A percentile compares a stretch with the other conserved stretches of the same genome.
Conservation (phyloP, 352 stramenopile genomes). For the Phytophthora parvispora region DNA sequence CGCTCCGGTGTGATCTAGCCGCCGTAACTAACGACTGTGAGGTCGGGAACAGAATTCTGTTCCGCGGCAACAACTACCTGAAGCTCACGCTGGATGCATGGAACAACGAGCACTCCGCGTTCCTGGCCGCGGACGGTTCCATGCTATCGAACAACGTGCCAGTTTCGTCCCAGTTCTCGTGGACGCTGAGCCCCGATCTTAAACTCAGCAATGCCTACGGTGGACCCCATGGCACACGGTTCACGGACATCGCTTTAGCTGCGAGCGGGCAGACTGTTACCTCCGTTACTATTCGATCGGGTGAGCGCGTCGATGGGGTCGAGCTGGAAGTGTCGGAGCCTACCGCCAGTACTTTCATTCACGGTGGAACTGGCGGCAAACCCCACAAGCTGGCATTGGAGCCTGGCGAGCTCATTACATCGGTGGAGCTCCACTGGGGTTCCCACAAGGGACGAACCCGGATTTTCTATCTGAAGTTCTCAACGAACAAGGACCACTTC, state of each 20-base stretch:
- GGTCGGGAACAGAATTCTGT: constrained; percentile 20
- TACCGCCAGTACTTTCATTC: neutral
- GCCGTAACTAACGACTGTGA: constrained; percentile 48
- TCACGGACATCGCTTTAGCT: neutral
- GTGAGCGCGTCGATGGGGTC: neutral
- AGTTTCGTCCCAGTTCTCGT: constrained; percentile 40
- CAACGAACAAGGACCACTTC: constrained; percentile 1
- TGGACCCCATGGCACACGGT: constrained; percentile 34
- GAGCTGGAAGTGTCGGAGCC: neutral
- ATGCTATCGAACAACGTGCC: constrained; percentile 20
- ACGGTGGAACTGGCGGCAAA: neutral
- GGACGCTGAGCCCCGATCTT: constrained; percentile 31
- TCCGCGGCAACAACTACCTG: constrained; percentile 47
- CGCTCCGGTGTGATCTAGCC: constrained; percentile 34
- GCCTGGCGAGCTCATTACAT: neutral
- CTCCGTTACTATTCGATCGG: neutral
- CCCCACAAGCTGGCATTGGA: neutral
- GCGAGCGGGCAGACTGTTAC: neutral
- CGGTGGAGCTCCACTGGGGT: constrained; percentile 1
- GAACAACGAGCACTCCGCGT: constrained; percentile 41
- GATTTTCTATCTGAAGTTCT: constrained; percentile 18
- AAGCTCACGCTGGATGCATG: constrained; percentile 35
- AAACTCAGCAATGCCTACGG: constrained; percentile 37
- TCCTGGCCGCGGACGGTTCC: constrained; percentile 25
- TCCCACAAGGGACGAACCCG: constrained; percentile 3